These are phyloP conservation scores for Elongisporangium anandrum DNA, from an alignment of 352 stramenopile species.

Conservation along the genomic window DNA sequence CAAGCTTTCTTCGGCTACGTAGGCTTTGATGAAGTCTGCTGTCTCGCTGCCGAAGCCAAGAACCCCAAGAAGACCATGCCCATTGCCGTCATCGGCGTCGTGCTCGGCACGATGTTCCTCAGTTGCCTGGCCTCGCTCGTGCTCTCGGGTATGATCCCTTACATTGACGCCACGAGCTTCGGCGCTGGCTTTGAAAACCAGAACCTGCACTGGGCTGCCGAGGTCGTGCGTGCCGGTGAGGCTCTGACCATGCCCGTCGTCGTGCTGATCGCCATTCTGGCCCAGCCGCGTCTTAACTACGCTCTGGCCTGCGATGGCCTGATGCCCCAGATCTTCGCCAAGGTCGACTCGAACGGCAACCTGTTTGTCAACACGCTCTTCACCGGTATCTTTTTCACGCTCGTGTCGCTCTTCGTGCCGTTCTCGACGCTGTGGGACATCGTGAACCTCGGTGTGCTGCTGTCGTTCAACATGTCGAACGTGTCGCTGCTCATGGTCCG, in stretches of 20 bases:
- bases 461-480: slow-evolving; percentile 75
- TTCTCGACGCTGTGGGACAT: slow-evolving; percentile 64
- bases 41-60: slow-evolving; percentile 77
- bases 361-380: slow-evolving; percentile 53
- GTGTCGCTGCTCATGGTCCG: slow-evolving; percentile 43
- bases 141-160: slow-evolving; percentile 69
- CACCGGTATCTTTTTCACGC: slow-evolving; percentile 35
- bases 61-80: slow-evolving; percentile 80
- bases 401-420: slow-evolving; percentile 46
- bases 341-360: slow-evolving; percentile 53
- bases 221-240: slow-evolving; percentile 28
- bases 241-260: slow-evolving; percentile 84
- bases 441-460: slow-evolving; percentile 59
- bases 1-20: slow-evolving; percentile 93
- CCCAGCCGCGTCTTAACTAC: slow-evolving; percentile 87
- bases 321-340: slow-evolving; percentile 80
- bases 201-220: slow-evolving; percentile 17
- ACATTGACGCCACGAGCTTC: slow-evolving; percentile 24
- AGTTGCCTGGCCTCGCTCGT: slow-evolving; percentile 73
- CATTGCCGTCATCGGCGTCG: slow-evolving; percentile 59
- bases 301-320: slow-evolving; percentile 88
- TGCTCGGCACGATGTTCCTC: slow-evolving; percentile 68
- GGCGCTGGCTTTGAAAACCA: slow-evolving; percentile 18
- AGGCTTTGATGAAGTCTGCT: slow-evolving; percentile 94
- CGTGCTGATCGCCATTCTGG: slow-evolving; percentile 86